Evolutionary conservation across 2,329 filamentous ascomycete species (phyloP), one percentile per base, ranked within the genome.

Genomic region (Ophiosphaerella narmari): DNA sequence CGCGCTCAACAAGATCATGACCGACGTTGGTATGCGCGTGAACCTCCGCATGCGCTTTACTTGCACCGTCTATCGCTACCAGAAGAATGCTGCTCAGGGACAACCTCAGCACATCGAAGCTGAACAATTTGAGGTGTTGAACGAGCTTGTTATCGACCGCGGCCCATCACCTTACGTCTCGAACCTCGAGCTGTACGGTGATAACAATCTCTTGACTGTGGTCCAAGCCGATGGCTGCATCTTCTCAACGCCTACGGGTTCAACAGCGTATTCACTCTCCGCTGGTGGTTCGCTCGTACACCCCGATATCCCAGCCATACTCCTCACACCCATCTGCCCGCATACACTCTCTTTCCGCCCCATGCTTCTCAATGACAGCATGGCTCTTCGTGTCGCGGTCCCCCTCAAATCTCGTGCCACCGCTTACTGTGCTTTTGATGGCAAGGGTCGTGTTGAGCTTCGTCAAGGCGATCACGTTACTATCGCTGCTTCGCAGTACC

Each of bases 31-130:
- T 48, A 97, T 99, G 93, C 88, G 93, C 46, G 93, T 97, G 53
- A 97, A 96, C 68, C 80, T 99, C 62, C 91, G 94, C 60, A 99
- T 99, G 94, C 89, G 94, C 55, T 99, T 99, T 74, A 99, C 94
- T 13, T 97, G 93, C 77, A 97, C 94, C 0, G 92, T 99, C 7
- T 97, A 93, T 78, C 88, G 93, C 38, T 82, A 87, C 59, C 66
- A 71, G 48, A 69, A 72, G 42, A 64, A 71, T 34, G 61, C 69
- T 12, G 71, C 69, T 36, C 73, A 77, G 6, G 76, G 81, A 9
- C 80, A 84, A n/a, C 84, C 85, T 34, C 82, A 87, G 37, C 71
- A 74, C 59, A 88, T 94, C 62, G 92, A 97, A 74, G 90, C 88
- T 38, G 93, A 97, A 77, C 92, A 96, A 66, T 97, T 97, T 58